These are phyloP conservation scores for Hypholoma fasciculare DNA, from an alignment of 768 basidiomycete species.

Conservation along the genomic window DNA sequence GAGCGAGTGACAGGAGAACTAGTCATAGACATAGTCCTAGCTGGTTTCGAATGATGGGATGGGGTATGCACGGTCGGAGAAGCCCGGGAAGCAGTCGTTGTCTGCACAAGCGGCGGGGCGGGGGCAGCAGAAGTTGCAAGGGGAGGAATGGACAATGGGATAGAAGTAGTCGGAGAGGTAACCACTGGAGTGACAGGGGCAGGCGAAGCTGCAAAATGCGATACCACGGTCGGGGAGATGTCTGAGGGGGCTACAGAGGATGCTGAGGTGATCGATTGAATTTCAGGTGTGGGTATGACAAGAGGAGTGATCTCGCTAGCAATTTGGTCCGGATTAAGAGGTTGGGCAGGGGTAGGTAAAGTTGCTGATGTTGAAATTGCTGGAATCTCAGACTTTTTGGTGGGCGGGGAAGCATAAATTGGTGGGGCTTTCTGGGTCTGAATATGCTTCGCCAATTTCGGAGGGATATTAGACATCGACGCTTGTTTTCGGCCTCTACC, in stretches of 20 bases:
- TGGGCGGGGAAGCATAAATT: slow-evolving; percentile 10
- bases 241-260: background rate
- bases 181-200: background rate
- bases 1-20: slow-evolving; percentile 62
- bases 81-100: background rate
- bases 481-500: slow-evolving; percentile 22
- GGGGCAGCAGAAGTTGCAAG: slow-evolving; percentile 17
- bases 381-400: slow-evolving; percentile 1
- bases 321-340: background rate
- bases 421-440: background rate
- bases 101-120: background rate
- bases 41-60: background rate
- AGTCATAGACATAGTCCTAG: background rate
- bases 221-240: background rate
- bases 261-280: background rate
- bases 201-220: background rate
- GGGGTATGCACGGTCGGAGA: background rate
- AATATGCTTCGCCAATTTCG: background rate
- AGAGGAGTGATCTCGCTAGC: background rate
- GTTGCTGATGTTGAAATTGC: slow-evolving; percentile 9
- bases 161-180: background rate
- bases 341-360: background rate
- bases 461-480: slow-evolving; percentile 7
- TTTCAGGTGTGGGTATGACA: background rate
- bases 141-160: background rate